Percentiles rank a stretch among this genome's conserved stretches.
Evolutionary conservation across 345 rosid species (phyloP).

Genomic region (Turnera subulata): DNA sequence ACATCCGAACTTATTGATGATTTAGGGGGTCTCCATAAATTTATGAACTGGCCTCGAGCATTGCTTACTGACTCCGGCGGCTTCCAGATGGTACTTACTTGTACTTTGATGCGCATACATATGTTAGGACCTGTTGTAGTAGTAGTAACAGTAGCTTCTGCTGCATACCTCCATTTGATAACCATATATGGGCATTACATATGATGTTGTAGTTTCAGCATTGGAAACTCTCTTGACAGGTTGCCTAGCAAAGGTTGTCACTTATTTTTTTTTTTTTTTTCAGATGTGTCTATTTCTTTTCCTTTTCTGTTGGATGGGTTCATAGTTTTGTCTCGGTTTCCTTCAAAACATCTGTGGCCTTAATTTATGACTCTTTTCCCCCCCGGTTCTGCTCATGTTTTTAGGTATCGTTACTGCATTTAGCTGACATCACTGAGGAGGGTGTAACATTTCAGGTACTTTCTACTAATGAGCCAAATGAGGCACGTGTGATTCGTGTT

Average conservation of each 20-base stretch:
- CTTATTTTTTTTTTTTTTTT: too few species aligned
- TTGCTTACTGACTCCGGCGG: constrained; percentile 87
- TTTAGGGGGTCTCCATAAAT: constrained; percentile 75
- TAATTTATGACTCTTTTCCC: background rate
- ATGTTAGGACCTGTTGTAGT: too few species aligned
- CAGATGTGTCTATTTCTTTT: too few species aligned
- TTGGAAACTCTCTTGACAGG: background rate
- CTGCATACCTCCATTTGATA: too few species aligned
- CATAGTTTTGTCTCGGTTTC: background rate
- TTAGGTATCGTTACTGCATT: constrained; percentile 73
- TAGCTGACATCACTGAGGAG: constrained; percentile 73
- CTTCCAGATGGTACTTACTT: constrained; percentile 78
- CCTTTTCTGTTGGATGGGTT: too few species aligned
- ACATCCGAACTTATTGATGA: constrained; percentile 75
- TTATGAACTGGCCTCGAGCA: constrained; percentile 85
- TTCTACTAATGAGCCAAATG: background rate
- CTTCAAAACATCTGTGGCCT: background rate
- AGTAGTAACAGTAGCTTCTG: too few species aligned
- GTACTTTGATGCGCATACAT: too few species aligned
- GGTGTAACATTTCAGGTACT: constrained; percentile 81
- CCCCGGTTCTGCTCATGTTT: constrained; percentile 4
- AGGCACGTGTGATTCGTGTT: constrained; percentile 4
- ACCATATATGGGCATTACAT: background rate
- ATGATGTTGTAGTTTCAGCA: background rate
- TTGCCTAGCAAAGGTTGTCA: too few species aligned